Percentiles rank a stretch among this genome's conserved stretches.
Evolutionary conservation across 2,329 filamentous ascomycete genomes (phyloP).

Genomic region (Polytolypa hystricis): DNA sequence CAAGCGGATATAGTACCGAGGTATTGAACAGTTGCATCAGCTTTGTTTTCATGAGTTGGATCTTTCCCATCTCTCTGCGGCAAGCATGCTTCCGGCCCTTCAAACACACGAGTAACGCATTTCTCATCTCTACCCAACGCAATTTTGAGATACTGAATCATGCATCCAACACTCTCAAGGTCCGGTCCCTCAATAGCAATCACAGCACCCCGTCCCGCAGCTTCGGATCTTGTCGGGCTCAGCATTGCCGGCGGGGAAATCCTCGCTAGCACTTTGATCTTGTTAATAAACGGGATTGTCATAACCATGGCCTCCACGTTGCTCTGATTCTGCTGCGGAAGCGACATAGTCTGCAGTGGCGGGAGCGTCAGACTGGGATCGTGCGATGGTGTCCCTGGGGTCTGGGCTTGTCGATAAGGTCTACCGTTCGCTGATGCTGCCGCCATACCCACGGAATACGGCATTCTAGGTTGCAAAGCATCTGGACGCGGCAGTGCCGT

Average conservation of each 20-base stretch:
- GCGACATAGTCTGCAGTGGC: constrained; percentile 38
- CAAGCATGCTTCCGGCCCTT: constrained; percentile 30
- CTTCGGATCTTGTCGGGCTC: constrained; percentile 17
- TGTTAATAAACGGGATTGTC: constrained; percentile 61
- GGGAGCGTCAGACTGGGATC: constrained; percentile 43
- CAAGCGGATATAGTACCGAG: constrained; percentile 58
- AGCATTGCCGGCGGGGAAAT: constrained; percentile 58
- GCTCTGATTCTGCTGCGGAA: constrained; percentile 28
- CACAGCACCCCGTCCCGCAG: constrained; percentile 57
- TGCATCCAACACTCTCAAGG: constrained; percentile 49
- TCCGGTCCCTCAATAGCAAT: constrained; percentile 74
- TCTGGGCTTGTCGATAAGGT: constrained; percentile 21
- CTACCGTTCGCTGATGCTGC: too few relatives aligned
- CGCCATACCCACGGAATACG: constrained; percentile 44
- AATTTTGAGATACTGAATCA: constrained; percentile 53
- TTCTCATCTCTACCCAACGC: constrained; percentile 43
- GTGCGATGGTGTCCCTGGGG: constrained; percentile 27
- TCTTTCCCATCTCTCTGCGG: constrained; percentile 12
- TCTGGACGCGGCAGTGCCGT: constrained; percentile 36
- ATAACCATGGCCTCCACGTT: constrained; percentile 60
- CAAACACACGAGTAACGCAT: constrained; percentile 39
- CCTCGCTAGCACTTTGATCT: constrained; percentile 63
- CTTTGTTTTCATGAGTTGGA: constrained; percentile 26
- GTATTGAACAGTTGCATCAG: constrained; percentile 45
- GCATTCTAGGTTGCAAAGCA: constrained; percentile 19